Base-by-base conservation (phyloP, 257 asterid genomes). In the Nicotiana attenuata region DNA sequence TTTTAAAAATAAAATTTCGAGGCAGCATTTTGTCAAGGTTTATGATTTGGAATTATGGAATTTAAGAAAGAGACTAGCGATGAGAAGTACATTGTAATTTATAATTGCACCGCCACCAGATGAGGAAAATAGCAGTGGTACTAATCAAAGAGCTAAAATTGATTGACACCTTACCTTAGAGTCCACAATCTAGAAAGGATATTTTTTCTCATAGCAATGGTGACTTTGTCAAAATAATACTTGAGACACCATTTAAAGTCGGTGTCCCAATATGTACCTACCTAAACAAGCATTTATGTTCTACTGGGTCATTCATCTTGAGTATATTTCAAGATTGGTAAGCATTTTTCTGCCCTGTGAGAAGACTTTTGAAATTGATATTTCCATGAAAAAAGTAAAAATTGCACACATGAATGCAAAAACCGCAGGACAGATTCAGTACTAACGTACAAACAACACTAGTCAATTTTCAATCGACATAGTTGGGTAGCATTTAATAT, bases 221-320 rank as follows among this genome's bases (percentile, higher is more conserved):
- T 22, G 80, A 75, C 80, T 50, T 45, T 4, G 20, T 53, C 17
- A 75, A 50, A 50, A 15, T 13, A 10, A 73, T 75, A 75, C 16
- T 50, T 50, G 80, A 75, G 80, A 75, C 80, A 75, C 29, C 64
- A 75, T 50, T 75, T 75, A 75, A 50, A 47, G 64, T 50, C 41
- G 47, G 80, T 75, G 63, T 50, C 45, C 45, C 61, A 24, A 71
- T 71, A 45, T 71, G 78, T 71, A 14, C 78, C 78, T 45, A 47
- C 61, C 59, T 3, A 71, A 1, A 47, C 5, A 45, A 15, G 59
- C 60, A 71, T 45, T 45, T 15, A 73, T 73, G 9, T 73, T 24
- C 63, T 8, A 75, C 45, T 75, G 45, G 80, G 80, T 9, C 17
- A 75, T 59, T 50, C 5, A 66, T 66, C 15, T 65, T 33, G 24